These are phyloP conservation scores for Haplosporangium sp. DNA, from an alignment of 371 early-diverging fungal species.

Conservation along the genomic window DNA sequence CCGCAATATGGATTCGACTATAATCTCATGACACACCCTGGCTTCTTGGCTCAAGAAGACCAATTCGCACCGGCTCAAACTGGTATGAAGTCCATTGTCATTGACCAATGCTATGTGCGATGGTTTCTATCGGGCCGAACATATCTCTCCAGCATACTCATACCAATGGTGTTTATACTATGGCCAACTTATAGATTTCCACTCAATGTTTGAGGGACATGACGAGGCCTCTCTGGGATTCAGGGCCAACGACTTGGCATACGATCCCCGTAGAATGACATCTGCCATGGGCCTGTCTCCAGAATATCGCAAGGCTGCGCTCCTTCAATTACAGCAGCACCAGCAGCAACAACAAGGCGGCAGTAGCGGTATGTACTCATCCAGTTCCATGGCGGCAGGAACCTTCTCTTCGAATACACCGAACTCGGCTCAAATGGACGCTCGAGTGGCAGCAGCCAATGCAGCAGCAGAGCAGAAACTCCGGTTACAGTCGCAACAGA, in stretches of 20 bases:
- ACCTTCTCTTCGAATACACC: slow-evolving; percentile 30
- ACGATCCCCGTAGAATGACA: slow-evolving; percentile 45
- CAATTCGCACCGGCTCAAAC: slow-evolving; percentile 27
- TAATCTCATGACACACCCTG: slow-evolving; percentile 30
- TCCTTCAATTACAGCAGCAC: slow-evolving; percentile 50
- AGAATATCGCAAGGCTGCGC: slow-evolving; percentile 41
- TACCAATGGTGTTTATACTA: background rate
- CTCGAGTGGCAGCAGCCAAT: slow-evolving; percentile 44
- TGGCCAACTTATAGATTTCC: slow-evolving; percentile 21
- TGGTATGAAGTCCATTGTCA: slow-evolving; percentile 8
- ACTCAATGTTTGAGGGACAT: slow-evolving; percentile 49
- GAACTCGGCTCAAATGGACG: slow-evolving; percentile 21
- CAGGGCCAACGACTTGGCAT: slow-evolving; percentile 51
- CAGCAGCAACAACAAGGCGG: slow-evolving; percentile 31
- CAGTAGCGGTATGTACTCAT: slow-evolving; percentile 13
- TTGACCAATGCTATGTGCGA: background rate
- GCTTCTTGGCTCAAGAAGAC: slow-evolving; percentile 36
- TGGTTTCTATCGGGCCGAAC: background rate
- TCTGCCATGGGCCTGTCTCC: slow-evolving; percentile 35
- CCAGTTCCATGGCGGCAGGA: slow-evolving; percentile 18
- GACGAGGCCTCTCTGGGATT: slow-evolving; percentile 49
- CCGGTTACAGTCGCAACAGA: slow-evolving; percentile 66
- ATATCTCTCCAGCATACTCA: background rate
- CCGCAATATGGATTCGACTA: slow-evolving; percentile 46
- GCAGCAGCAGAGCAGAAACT: slow-evolving; percentile 63